These are phyloP conservation scores for Candida dendrica DNA, from an alignment of 805 yeast genomes.

Conservation along the genomic window DNA sequence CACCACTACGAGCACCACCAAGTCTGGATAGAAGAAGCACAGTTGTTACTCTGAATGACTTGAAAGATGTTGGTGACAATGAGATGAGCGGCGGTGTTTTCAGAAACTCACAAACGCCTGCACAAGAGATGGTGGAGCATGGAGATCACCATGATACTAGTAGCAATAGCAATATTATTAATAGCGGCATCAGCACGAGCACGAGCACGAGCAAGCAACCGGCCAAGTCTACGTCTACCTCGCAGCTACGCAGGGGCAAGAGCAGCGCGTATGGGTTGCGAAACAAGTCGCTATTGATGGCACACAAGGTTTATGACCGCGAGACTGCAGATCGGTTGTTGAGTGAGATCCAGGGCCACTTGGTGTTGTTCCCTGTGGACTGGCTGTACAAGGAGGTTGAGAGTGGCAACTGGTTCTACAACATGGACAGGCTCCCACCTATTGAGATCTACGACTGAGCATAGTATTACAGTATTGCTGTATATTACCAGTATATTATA, in stretches of 20 bases:
- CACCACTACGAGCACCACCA: background rate
- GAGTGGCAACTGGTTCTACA: slow-evolving; percentile 91
- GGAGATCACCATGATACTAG: background rate
- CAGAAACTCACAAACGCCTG: slow-evolving; percentile 10
- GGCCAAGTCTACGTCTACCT: background rate
- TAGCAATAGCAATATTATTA: background rate
- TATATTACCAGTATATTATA: background rate
- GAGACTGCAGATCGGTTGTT: slow-evolving; percentile 72
- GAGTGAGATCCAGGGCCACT: slow-evolving; percentile 70
- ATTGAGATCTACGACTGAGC: slow-evolving; percentile 78
- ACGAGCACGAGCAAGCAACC: background rate
- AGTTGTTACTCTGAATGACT: background rate
- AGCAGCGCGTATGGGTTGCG: slow-evolving; percentile 31
- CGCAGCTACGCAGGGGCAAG: slow-evolving; percentile 20
- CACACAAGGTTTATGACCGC: slow-evolving; percentile 56
- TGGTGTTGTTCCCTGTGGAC: slow-evolving; percentile 86
- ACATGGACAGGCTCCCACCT: slow-evolving; percentile 90
- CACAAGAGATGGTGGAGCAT: background rate
- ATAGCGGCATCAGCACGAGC: too few species aligned
- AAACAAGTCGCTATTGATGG: slow-evolving; percentile 23
- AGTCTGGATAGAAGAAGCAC: background rate
- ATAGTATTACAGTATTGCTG: background rate
- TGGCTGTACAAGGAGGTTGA: slow-evolving; percentile 88
- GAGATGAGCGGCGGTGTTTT: too few species aligned
- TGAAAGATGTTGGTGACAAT: slow-evolving; percentile 2